Evolutionary conservation across 2,329 filamentous ascomycete genomes (phyloP).

Genomic region (Nemania serpens): DNA sequence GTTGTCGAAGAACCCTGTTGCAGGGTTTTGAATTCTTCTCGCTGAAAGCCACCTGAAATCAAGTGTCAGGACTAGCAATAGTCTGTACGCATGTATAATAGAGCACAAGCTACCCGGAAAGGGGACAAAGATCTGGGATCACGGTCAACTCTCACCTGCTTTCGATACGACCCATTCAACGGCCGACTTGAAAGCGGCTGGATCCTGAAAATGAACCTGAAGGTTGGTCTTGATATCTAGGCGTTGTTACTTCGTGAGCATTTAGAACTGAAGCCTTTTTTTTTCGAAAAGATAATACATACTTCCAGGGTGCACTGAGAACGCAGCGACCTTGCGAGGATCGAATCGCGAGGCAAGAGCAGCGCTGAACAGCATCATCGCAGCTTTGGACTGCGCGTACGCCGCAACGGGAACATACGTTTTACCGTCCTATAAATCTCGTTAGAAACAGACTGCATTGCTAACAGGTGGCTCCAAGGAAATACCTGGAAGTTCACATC

Average conservation of each 20-base stretch:
- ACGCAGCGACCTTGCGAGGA: slow-evolving; percentile 2
- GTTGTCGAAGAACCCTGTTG: slow-evolving; percentile 10
- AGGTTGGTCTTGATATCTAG: slow-evolving; percentile 8
- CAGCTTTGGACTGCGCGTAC: slow-evolving; percentile 10
- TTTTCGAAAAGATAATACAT: not conserved
- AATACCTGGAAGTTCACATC: slow-evolving; percentile 13
- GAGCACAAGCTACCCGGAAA: not conserved
- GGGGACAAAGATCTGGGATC: not conserved
- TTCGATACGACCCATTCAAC: slow-evolving; percentile 11
- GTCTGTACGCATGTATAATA: not conserved
- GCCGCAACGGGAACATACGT: slow-evolving; percentile 9
- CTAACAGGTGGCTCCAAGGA: not conserved
- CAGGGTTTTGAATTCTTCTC: slow-evolving; percentile 12
- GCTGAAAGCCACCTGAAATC: not conserved
- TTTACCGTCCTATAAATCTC: not conserved
- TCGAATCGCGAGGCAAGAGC: slow-evolving; percentile 15
- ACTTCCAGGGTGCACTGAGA: slow-evolving; percentile 16
- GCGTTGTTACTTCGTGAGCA: not conserved
- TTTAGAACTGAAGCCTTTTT: not conserved
- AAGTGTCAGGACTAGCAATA: not conserved
- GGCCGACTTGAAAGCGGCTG: slow-evolving; percentile 8
- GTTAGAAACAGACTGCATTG: not conserved
- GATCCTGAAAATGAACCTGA: slow-evolving; percentile 6
- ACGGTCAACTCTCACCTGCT: not conserved
- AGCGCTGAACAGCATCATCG: slow-evolving; percentile 6